Conservation (phyloP, 768 basidiomycete genomes). For the Melanogaster broomeanus region DNA sequence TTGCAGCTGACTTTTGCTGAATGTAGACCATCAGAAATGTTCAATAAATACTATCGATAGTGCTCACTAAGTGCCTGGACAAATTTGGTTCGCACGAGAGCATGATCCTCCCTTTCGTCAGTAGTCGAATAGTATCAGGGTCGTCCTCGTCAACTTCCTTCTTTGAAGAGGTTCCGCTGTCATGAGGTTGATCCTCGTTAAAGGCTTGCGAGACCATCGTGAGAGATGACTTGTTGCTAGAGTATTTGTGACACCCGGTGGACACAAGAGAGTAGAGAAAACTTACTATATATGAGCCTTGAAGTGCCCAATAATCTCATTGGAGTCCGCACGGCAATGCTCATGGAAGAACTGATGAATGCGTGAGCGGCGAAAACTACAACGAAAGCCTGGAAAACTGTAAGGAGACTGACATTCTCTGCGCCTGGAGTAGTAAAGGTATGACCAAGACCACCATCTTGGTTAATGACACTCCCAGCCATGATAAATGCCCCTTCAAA, state of each 20-base stretch:
- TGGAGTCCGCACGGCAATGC: not conserved
- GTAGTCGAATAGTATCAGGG: not conserved
- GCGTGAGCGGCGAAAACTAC: not conserved
- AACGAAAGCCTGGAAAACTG: not conserved
- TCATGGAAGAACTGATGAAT: not conserved
- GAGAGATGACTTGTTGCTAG: not conserved
- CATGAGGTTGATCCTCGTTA: not conserved
- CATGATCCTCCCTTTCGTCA: not conserved
- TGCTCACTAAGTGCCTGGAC: not conserved
- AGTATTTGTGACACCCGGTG: not conserved
- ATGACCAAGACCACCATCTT: not conserved
- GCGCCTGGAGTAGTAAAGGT: not conserved
- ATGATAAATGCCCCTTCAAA: not conserved
- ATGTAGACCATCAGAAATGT: not conserved
- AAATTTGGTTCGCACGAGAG: not conserved
- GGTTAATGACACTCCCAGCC: not conserved
- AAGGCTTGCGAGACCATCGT: not conserved
- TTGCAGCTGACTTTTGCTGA: not conserved
- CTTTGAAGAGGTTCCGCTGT: not conserved
- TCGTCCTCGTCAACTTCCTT: not conserved
- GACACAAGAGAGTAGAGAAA: too few relatives aligned
- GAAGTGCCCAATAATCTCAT: not conserved
- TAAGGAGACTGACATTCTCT: not conserved
- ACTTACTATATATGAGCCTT: conserved; percentile 2
- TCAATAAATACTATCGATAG: not conserved